Conservation (phyloP, 345 rosid species). For the Arabis alpina region DNA sequence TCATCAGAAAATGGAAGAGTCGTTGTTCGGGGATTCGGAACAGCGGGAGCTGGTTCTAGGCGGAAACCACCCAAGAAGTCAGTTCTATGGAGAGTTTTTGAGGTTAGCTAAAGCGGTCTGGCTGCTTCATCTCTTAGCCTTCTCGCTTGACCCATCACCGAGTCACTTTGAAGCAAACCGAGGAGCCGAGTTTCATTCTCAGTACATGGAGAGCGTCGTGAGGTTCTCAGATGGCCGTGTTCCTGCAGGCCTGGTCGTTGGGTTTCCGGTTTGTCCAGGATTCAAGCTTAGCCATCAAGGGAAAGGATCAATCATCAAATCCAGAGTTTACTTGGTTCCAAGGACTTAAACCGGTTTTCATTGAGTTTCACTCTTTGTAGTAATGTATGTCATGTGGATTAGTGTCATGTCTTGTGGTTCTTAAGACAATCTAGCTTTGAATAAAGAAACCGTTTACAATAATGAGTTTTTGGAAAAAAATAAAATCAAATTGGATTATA, state of each 20-base stretch:
- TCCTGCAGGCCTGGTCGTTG: conserved; percentile 77
- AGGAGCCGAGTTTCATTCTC: conserved; percentile 81
- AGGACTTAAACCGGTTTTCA: conserved; percentile 42
- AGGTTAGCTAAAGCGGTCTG: conserved; percentile 81
- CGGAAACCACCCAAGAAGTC: conserved; percentile 82
- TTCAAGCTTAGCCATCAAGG: conserved; percentile 73
- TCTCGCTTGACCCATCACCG: conserved; percentile 86
- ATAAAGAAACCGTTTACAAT: conserved; percentile 13
- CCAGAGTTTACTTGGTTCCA: conserved; percentile 76
- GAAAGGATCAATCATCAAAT: conserved; percentile 69
- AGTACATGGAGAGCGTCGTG: conserved; percentile 87
- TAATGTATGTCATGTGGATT: conserved; percentile 14
- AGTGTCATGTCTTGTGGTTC: not conserved
- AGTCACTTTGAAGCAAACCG: conserved; percentile 82
- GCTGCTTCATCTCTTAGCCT: conserved; percentile 94
- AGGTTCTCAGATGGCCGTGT: conserved; percentile 60
- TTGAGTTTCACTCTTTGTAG: conserved; percentile 26
- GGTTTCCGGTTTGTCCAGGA: conserved; percentile 87
- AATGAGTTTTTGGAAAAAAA: conserved; percentile 1
- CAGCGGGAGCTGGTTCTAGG: conserved; percentile 66
- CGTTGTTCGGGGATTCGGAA: conserved; percentile 83
- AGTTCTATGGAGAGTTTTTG: conserved; percentile 82
- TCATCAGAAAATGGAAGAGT: conserved; percentile 94
- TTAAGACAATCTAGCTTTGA: conserved; percentile 29
- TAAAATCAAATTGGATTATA: conserved; percentile 1